A percentile compares a stretch with the other conserved stretches of the same genome.
Conservation (phyloP, 257 asterid genomes). For the Solanum lycopersicoides region DNA sequence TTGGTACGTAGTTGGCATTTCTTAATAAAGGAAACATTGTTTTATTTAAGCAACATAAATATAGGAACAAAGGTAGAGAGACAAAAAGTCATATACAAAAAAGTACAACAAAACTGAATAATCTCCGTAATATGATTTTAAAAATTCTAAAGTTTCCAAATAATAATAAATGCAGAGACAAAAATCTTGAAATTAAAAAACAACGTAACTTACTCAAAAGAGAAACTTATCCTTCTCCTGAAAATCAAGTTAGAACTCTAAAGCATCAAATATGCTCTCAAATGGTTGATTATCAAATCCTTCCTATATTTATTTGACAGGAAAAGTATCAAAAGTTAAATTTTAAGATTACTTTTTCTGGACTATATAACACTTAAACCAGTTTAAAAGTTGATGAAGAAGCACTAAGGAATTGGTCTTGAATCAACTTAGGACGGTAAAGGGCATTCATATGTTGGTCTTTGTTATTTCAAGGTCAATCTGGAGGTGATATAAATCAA, state of each 20-base stretch:
- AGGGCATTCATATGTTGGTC: not conserved
- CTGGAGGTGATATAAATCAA: not conserved
- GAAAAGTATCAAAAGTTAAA: not conserved
- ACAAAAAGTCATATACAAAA: not conserved
- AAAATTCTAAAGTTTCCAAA: not conserved
- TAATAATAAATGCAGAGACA: not conserved
- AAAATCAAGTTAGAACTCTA: not conserved
- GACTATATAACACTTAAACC: not conserved
- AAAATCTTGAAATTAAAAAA: not conserved
- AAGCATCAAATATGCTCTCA: not conserved
- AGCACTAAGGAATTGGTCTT: not conserved
- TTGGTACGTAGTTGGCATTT: not conserved
- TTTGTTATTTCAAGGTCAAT: not conserved
- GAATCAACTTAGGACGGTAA: not conserved
- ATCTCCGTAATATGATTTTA: not conserved
- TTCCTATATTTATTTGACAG: not conserved
- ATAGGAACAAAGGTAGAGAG: not conserved
- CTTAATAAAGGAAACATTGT: not conserved
- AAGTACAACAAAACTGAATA: not conserved
- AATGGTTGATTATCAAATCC: not conserved
- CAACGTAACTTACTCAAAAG: not conserved
- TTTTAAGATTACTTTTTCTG: not conserved
- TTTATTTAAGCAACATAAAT: not conserved
- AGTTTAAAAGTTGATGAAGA: not conserved
- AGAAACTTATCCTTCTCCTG: not conserved